Evolutionary conservation across 2,329 filamentous ascomycete species (phyloP), one percentile per base, ranked within the genome.

Genomic region (Davidsoniella eucalypti): DNA sequence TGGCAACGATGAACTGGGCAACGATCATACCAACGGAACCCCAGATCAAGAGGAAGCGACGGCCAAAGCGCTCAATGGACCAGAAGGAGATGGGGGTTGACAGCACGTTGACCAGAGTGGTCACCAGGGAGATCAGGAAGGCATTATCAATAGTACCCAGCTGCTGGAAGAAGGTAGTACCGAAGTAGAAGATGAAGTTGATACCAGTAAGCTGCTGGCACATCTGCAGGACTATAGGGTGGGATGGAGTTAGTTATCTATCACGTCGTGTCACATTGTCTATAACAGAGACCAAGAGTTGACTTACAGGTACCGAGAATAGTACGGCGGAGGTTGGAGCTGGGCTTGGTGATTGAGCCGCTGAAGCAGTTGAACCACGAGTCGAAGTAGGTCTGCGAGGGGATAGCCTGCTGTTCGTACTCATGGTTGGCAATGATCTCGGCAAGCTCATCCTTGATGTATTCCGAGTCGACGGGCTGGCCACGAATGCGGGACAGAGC

Each of bases 101-200:
- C 67, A 68, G 73, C 55, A 92, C 84, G 68, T 94, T 94, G 70
- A 94, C 84, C 49, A 92, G 75, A 55, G 84, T 92, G 64, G 86
- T 90, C 68, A 94, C 75, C 61, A 94, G 72, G 52, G 80, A 83
- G 62, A 92, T 87, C 58, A 93, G 65, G 75, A 94, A 94, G 41
- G 76, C 72, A 71, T 94, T 82, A 54, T 62, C 57, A 59, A 93
- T 86, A 58, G 83, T 82, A 57, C 82, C 82, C 26, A 83, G 80
- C 21, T 80, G 78, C 66, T 83, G 67, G 69, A 94, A 84, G 78
- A 94, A 93, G 53, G 83, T 78, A 33, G 84, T 87, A 36, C 84
- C 86, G 69, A 81, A 86, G 69, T 86, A 84, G 71, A 88, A 92
- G 72, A 92, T 85, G 67, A 90, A 93, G 74, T 94, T 94, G 67